Conservation (phyloP, 164 flowering plant genomes). For the Chimonanthus salicifolius region DNA sequence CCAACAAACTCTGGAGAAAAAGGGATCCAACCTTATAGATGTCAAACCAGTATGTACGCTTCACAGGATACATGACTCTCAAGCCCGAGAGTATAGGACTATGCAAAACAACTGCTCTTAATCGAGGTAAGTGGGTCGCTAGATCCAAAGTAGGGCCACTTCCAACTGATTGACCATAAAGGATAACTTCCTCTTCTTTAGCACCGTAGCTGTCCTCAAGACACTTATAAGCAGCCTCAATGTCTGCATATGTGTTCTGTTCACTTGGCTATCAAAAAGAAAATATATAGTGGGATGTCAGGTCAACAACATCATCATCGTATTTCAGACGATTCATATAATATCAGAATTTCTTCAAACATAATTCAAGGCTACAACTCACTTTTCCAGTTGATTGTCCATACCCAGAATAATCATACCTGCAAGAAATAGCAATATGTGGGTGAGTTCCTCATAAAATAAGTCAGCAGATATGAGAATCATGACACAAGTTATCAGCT, state of each 20-base stretch:
- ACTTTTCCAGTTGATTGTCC: slow-evolving; percentile 98
- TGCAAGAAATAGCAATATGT: slow-evolving; percentile 22
- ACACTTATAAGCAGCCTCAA: slow-evolving; percentile 41
- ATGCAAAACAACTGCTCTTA: slow-evolving; percentile 41
- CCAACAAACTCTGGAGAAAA: background rate
- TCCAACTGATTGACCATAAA: slow-evolving; percentile 42
- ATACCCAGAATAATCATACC: slow-evolving; percentile 96
- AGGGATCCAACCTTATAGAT: slow-evolving; percentile 32
- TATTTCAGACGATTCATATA: background rate
- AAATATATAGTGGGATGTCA: slow-evolving; percentile 2
- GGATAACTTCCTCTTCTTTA: slow-evolving; percentile 35
- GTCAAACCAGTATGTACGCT: slow-evolving; percentile 45
- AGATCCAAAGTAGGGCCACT: slow-evolving; percentile 42
- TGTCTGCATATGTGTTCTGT: slow-evolving; percentile 38
- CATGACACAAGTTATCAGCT: background rate
- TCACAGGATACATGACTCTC: slow-evolving; percentile 43
- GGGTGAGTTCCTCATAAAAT: background rate
- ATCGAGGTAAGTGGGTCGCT: slow-evolving; percentile 30
- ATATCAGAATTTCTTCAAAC: background rate
- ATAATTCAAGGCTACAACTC: slow-evolving; percentile 6
- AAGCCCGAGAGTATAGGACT: slow-evolving; percentile 42
- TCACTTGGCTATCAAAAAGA: slow-evolving; percentile 33
- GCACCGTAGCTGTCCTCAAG: slow-evolving; percentile 32
- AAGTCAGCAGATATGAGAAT: background rate
- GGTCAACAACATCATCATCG: background rate